Conservation (phyloP, 179 eudicot genomes). For the Amaranthus tricolor region DNA sequence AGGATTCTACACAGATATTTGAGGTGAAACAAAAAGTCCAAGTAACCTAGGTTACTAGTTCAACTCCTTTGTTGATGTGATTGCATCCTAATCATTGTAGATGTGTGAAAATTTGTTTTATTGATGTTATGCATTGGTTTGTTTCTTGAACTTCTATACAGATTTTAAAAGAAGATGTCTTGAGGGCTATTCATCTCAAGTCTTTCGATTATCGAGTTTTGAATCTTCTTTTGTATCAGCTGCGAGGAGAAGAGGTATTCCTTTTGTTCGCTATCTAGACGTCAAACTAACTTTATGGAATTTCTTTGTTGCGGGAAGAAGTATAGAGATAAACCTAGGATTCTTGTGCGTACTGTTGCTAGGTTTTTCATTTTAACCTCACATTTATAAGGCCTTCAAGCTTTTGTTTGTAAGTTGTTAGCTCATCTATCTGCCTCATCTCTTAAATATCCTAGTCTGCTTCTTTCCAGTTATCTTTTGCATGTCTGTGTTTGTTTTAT, state of each 20-base stretch:
- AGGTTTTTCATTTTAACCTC: neutral
- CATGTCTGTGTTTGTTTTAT: neutral
- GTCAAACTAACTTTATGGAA: neutral
- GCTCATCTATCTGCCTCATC: too few relatives aligned
- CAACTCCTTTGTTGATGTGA: neutral
- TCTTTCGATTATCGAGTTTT: conserved; percentile 93
- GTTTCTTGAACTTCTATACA: conserved; percentile 23
- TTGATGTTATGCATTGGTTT: neutral
- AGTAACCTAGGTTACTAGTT: neutral
- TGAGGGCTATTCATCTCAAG: conserved; percentile 80
- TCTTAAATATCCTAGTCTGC: too few relatives aligned
- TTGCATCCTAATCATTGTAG: neutral
- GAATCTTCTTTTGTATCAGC: conserved; percentile 77
- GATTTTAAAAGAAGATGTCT: conserved; percentile 68
- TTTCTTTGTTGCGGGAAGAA: neutral
- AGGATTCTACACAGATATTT: too few relatives aligned
- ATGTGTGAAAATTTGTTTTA: neutral
- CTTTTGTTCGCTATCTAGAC: neutral
- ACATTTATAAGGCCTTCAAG: neutral
- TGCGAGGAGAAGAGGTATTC: conserved; percentile 71
- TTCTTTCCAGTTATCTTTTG: too few relatives aligned
- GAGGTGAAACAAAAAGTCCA: neutral
- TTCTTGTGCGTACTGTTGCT: neutral
- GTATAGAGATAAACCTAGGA: neutral
- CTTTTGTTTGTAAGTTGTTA: neutral